A percentile compares a stretch with the other conserved stretches of the same genome.
These are phyloP conservation scores for Tricholoma bakamatsutake DNA, from an alignment of 768 basidiomycete genomes.

Conservation along the genomic window DNA sequence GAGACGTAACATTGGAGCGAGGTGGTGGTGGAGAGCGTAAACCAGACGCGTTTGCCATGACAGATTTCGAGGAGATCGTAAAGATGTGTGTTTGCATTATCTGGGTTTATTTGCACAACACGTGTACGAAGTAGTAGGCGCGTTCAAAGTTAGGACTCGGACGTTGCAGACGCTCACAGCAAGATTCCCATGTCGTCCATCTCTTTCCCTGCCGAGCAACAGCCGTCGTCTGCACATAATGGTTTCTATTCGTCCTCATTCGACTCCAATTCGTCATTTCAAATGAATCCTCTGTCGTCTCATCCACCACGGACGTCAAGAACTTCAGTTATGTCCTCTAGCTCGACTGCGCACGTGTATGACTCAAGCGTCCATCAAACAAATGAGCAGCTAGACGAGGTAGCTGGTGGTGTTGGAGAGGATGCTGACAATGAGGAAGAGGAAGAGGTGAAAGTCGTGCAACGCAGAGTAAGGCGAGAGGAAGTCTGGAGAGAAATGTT, in stretches of 20 bases:
- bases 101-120: constrained; percentile 14
- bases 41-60: constrained; percentile 24
- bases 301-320: constrained; percentile 78
- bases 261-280: constrained; percentile 58
- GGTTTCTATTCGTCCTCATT: constrained; percentile 55
- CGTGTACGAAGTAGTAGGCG: constrained; percentile 9
- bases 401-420: constrained; percentile 27
- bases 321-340: constrained; percentile 39
- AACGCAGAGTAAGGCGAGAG: constrained; percentile 46
- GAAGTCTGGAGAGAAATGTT: constrained; percentile 82
- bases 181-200: constrained; percentile 54
- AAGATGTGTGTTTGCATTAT: not conserved
- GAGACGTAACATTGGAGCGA: constrained; percentile 56
- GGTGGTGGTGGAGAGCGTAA: constrained; percentile 59
- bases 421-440: constrained; percentile 39
- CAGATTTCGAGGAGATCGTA: not conserved
- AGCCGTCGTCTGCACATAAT: constrained; percentile 38
- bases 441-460: constrained; percentile 36
- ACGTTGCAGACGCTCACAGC: not conserved
- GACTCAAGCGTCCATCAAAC: constrained; percentile 39
- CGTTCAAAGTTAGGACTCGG: too few species aligned
- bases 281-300: constrained; percentile 75
- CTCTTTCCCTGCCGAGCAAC: constrained; percentile 47
- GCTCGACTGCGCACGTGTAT: constrained; percentile 30
- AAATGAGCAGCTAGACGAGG: constrained; percentile 33